Evolutionary conservation across 768 basidiomycete genomes (phyloP), one percentile per base, ranked within the genome.

Genomic region (Pisolithus orientalis): DNA sequence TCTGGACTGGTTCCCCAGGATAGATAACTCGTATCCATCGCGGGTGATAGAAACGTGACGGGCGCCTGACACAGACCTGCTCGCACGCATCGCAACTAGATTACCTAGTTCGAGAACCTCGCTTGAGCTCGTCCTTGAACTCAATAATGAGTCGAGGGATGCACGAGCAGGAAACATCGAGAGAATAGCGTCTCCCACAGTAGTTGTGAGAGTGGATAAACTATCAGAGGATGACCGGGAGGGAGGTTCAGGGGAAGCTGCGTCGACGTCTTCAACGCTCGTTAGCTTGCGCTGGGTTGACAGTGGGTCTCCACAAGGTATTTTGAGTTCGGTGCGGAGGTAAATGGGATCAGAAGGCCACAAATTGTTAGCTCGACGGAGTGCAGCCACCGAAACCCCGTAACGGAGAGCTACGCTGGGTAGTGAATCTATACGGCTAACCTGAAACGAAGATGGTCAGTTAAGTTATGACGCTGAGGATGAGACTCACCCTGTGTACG

Each of bases 321-420:
- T 25, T n/a, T 44, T 44, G 42, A 44, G 29, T 17, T 29, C 2
- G 24, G 43, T 28, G 53, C 94, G 87, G 32, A 94, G 78, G 69
- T 95, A 91, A 44, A 99, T 88, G 1, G 91, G 79, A 65, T 98
- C 96, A 6, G 90, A 87, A 6, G 91, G 67, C 96, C 96, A 99
- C 7, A 99, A 74, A 57, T 94, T 90, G 67, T 99, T 99, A 45
- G 85, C 84, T 59, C 84, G 78, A 45, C 94, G 85, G 11, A 99
- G 78, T 13, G 87, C 85, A 27, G 90, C 79, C 49, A 96, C 74
- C 16, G 85, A 79, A 50, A 95, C 85, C 2, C 90, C 91, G 66
- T 97, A 96, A 60, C 85, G 90, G 46, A 98, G 74, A 0, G 95
- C 84, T 11, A 98, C 85, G 27, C 91, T 87, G 14, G 92, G 81